Base-by-base conservation (phyloP, 1,139 yeast genomes). In the Saccharomyces hybrid region DNA sequence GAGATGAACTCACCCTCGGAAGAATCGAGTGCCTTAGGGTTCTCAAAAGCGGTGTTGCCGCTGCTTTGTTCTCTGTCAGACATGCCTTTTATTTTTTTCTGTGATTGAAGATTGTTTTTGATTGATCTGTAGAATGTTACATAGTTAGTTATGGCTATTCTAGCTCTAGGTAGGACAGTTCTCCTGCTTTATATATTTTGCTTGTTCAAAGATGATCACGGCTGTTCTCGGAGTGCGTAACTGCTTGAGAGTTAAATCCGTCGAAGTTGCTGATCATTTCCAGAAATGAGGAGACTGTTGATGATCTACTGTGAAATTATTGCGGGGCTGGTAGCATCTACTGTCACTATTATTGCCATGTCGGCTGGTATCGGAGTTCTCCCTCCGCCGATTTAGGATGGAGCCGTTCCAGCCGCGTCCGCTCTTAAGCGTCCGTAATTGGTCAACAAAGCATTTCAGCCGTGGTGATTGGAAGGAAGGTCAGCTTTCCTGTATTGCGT, bases 41-140 rank as follows among this genome's bases (percentile, higher is more conserved):
- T 34, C 46, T 42, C 51, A 16, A 38, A 29, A 29, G 27, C 51
- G 14, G 51, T 34, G 48, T 32, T 34, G 5, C 47, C 51, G n/a
- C 57, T 55, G 13, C 55, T 53, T 52, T 55, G 56, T 47, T 57
- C 60, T 48, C 53, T 57, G 53, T 57, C 59, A 20, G 60, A 57
- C 54, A 55, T 57, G 16, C 16, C 50, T n/a, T 51, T 11, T 29
- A 29, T 14, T n/a, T 44, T 28, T 5, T 31, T 8, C 20, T 20
- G 23, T 32, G 13, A 25, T 29, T 14, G 7, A 47, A 4, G 25
- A 27, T n/a, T 4, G n/a, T 11, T 29, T 6, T 29, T n/a, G n/a
- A 29, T 32, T 32, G 38, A 32, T 6, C 16, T 32, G 7, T 32
- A n/a, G 16, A 7, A n/a, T 5, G 38, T n/a, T 32, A 29, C n/a